Conservation (phyloP, 108 stramenopile genomes). For the Cylindrotheca closterium region DNA sequence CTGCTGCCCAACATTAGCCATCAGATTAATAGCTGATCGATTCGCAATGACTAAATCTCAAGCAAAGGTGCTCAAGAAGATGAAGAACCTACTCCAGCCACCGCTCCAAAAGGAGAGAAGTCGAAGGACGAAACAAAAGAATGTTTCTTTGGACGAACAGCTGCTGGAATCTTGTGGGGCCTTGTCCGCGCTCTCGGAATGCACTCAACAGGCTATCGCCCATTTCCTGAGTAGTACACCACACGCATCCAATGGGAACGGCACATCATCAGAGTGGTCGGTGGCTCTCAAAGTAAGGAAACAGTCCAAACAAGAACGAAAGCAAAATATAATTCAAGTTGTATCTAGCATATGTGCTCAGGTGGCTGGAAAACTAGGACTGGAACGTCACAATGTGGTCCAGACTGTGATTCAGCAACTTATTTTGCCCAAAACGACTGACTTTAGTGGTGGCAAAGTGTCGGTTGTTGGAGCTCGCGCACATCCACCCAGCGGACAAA, state of each 20-base stretch:
- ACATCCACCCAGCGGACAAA: constrained; percentile 27
- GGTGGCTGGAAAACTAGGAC: constrained; percentile 50
- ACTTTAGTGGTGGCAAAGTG: neutral
- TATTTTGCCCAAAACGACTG: neutral
- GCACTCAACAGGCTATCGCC: neutral
- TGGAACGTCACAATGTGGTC: constrained; percentile 34
- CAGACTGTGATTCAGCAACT: constrained; percentile 22
- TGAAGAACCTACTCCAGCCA: constrained; percentile 28
- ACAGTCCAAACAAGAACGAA: constrained; percentile 16
- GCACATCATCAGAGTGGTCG: too few species aligned
- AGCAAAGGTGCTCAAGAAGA: constrained; percentile 44
- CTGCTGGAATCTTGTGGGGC: neutral
- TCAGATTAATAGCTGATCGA: constrained; percentile 58
- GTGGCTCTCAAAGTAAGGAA: constrained; percentile 37
- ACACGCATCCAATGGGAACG: too few species aligned
- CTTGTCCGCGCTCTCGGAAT: neutral
- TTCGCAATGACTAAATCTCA: constrained; percentile 67
- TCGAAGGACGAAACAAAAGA: constrained; percentile 12
- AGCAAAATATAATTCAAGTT: constrained; percentile 1
- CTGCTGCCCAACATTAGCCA: constrained; percentile 83
- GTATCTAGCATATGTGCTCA: constrained; percentile 60
- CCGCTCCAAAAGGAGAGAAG: constrained; percentile 5
- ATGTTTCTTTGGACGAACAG: neutral
- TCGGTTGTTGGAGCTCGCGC: constrained; percentile 5
- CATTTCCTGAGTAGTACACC: too few species aligned